A percentile compares a stretch with the other conserved stretches of the same genome.
Evolutionary conservation across 2,329 filamentous ascomycete species (phyloP).

Genomic region (Neocucurbitaria cava): DNA sequence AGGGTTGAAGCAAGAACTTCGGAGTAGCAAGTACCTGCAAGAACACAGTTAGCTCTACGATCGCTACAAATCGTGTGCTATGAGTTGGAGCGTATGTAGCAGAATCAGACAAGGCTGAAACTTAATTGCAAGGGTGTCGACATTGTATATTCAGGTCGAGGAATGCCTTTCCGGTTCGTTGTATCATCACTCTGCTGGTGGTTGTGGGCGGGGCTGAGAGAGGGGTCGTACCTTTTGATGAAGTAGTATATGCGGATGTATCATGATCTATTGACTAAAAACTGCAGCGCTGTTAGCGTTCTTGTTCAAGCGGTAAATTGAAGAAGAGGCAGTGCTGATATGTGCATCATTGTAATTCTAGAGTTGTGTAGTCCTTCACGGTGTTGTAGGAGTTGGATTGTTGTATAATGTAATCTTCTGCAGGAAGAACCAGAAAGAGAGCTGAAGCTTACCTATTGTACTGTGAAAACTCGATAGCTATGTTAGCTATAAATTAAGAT

Average conservation of each 20-base stretch:
- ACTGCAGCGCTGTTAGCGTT: constrained; percentile 27
- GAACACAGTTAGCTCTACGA: constrained; percentile 34
- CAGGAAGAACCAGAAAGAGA: constrained; percentile 14
- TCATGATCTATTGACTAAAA: neutral
- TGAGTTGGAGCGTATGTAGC: constrained; percentile 20
- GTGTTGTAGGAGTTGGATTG: constrained; percentile 66
- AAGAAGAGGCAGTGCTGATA: constrained; percentile 14
- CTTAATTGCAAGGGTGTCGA: constrained; percentile 67
- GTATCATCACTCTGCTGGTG: constrained; percentile 63
- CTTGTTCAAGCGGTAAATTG: constrained; percentile 1
- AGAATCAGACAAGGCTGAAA: constrained; percentile 74
- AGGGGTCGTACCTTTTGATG: constrained; percentile 52
- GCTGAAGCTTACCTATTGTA: constrained; percentile 20
- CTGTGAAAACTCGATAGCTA: constrained; percentile 1
- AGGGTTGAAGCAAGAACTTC: constrained; percentile 18
- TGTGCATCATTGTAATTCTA: constrained; percentile 65
- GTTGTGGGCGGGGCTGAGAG: constrained; percentile 10
- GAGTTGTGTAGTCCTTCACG: constrained; percentile 61
- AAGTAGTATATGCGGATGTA: neutral
- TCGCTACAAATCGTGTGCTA: constrained; percentile 16
- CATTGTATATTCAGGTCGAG: constrained; percentile 70
- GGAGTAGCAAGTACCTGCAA: constrained; percentile 40
- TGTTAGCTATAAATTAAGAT: constrained; percentile 19
- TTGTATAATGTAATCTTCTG: constrained; percentile 57
- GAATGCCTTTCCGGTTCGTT: constrained; percentile 72